Evolutionary conservation across 441 rosid genomes (phyloP).

Genomic region (Pelargonium citronellum): DNA sequence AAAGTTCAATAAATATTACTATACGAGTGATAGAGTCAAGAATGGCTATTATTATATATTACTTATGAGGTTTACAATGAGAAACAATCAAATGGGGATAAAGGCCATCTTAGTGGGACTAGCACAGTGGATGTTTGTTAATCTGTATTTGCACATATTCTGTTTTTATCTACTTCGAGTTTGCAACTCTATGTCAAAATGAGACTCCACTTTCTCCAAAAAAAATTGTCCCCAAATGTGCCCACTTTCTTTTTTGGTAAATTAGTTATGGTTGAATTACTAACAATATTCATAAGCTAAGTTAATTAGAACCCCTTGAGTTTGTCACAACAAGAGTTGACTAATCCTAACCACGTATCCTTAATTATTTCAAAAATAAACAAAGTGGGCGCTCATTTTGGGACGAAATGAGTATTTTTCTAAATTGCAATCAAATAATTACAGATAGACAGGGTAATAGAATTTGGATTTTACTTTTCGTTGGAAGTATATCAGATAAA

Average conservation of each 20-base stretch:
- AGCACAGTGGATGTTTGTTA: neutral
- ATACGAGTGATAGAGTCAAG: neutral
- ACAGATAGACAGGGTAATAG: neutral
- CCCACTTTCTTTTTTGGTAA: no score
- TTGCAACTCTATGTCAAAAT: neutral
- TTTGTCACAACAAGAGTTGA: no score
- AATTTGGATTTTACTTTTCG: neutral
- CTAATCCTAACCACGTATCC: no score
- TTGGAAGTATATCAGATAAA: neutral
- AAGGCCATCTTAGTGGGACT: neutral
- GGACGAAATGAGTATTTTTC: neutral
- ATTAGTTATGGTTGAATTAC: no score
- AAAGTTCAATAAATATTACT: neutral
- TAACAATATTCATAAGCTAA: no score
- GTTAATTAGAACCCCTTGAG: no score
- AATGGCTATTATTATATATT: neutral
- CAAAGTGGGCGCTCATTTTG: no score
- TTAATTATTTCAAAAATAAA: no score
- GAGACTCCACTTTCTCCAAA: no score
- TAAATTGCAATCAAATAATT: neutral
- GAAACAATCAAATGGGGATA: neutral
- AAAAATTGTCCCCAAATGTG: no score
- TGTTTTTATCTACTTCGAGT: neutral
- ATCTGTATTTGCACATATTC: neutral
- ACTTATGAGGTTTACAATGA: neutral